Base-by-base conservation (phyloP, 331 rosid species). In the Saraca asoca region DNA sequence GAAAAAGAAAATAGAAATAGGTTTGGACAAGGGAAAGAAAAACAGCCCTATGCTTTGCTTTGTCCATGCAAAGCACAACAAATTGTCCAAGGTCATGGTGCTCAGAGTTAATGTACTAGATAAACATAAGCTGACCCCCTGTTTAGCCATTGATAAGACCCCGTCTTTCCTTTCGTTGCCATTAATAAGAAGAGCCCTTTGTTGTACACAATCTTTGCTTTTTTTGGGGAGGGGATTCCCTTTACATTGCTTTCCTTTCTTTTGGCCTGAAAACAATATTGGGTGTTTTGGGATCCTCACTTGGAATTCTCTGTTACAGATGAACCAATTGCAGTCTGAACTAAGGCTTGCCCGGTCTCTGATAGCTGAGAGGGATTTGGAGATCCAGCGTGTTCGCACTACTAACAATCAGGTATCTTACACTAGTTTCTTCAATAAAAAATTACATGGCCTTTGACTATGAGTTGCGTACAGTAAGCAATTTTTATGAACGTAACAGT, bases 341-440 rank as follows among this genome's bases (percentile, higher is more conserved):
- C 82, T 94, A 51, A 77, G 97, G 81, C 97, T 94, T 64, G 99
- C 97, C 16, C 92, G 99, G 63, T 88, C 99, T 15, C 81, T 90
- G 81, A 83, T 94, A 73, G 96, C 96, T 16, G 99, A 88, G 82
- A 88, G 89, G 69, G 99, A 94, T 18, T 66, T 88, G 0, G 99
- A 94, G 78, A 88, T 83, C 65, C 97, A 81, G 80, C 89, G 71
- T 45, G 85, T 94, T 56, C 95, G 83, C 62, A 86, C 72, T n/a
- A 94, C 97, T 58, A 94, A 90, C 82, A 86, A 86, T 69, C 99
- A 94, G 97, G 99, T 77, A 78, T 62, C 62, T 46, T n/a, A 5
- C 5, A 8, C 69, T 11, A 7, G 52, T 31, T 18, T 51, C 50
- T 51, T 51, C 60, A 37, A 11, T 62, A 51, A 35, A 64, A 19